These are phyloP conservation scores for Saccharomycopsis fermentans DNA, from an alignment of 805 yeast genomes.

Conservation along the genomic window DNA sequence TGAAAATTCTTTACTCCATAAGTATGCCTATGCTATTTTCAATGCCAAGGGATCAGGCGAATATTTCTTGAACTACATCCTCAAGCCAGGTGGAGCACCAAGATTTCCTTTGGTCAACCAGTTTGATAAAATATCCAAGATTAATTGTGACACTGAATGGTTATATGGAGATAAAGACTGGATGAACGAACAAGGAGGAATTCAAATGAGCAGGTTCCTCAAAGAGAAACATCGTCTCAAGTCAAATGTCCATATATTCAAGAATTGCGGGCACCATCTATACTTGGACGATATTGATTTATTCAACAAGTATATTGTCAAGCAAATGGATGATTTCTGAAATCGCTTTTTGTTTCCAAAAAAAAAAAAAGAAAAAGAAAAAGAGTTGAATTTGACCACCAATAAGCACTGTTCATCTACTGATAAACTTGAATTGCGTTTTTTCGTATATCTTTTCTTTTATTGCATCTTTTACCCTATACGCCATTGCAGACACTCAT, in stretches of 20 bases:
- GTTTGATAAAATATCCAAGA: conserved; percentile 35
- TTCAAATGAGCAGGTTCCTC: conserved; percentile 24
- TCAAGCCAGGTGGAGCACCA: conserved; percentile 90
- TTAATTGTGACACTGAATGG: conserved; percentile 59
- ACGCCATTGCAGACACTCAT: no score
- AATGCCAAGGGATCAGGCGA: conserved; percentile 88
- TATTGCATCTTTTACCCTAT: no score
- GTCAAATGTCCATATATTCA: conserved; percentile 33
- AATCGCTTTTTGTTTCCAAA: background rate
- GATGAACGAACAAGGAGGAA: conserved; percentile 44
- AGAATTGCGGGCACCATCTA: conserved; percentile 67
- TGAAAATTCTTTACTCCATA: conserved; percentile 52
- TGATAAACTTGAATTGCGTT: no score
- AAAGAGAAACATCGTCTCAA: conserved; percentile 19
- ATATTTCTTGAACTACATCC: conserved; percentile 70
- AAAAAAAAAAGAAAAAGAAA: no score
- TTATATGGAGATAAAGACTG: conserved; percentile 74
- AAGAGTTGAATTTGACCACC: no score
- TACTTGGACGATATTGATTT: conserved; percentile 53
- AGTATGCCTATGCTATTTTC: conserved; percentile 76
- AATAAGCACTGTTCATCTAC: no score
- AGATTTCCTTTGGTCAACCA: conserved; percentile 52
- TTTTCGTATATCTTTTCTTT: no score
- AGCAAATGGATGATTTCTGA: conserved; percentile 7
- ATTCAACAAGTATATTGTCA: conserved; percentile 36